A percentile compares a stretch with the other conserved stretches of the same genome.
Conservation (phyloP, 352 stramenopile species). For the Phytophthora pisi region DNA sequence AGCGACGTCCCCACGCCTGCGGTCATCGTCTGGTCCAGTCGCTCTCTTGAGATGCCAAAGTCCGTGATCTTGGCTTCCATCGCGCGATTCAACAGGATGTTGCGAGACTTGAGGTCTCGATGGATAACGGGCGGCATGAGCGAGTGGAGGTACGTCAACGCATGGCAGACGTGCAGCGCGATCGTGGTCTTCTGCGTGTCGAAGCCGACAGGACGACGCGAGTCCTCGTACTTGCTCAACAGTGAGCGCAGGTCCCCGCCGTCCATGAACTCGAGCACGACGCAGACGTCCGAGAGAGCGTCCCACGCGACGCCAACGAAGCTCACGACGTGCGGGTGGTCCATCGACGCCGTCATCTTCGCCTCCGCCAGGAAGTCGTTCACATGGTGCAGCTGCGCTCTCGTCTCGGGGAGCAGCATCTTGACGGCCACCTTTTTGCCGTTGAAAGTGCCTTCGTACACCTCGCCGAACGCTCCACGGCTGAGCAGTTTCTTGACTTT, state of each 20-base stretch:
- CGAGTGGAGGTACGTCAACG: slow-evolving; percentile 41
- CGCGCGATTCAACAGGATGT: slow-evolving; percentile 35
- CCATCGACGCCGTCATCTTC: slow-evolving; percentile 38
- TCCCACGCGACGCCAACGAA: slow-evolving; percentile 59
- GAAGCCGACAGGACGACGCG: slow-evolving; percentile 22
- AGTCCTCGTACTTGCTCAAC: slow-evolving; percentile 34
- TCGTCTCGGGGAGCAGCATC: slow-evolving; percentile 39
- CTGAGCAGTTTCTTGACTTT: slow-evolving; percentile 32
- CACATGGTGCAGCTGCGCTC: slow-evolving; percentile 36
- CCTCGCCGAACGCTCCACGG: slow-evolving; percentile 47
- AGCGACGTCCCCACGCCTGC: slow-evolving; percentile 35
- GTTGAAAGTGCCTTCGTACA: slow-evolving; percentile 45
- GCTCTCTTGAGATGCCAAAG: slow-evolving; percentile 38
- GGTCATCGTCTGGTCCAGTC: slow-evolving; percentile 38
- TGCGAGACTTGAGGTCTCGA: slow-evolving; percentile 37
- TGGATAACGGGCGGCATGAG: slow-evolving; percentile 42
- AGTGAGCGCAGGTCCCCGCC: slow-evolving; percentile 47
- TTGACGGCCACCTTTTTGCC: slow-evolving; percentile 48
- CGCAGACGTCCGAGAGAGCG: slow-evolving; percentile 41
- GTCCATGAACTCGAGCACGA: slow-evolving; percentile 59
- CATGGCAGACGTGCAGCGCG: slow-evolving; percentile 33
- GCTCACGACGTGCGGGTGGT: slow-evolving; percentile 41
- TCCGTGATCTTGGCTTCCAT: slow-evolving; percentile 39
- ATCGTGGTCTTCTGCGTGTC: slow-evolving; percentile 38
- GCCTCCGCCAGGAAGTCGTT: slow-evolving; percentile 46